A percentile compares a stretch with the other conserved stretches of the same genome.
phyloP scores from a whole-genome alignment of 768 basidiomycete species.

The Scleroderma bovista region DNA sequence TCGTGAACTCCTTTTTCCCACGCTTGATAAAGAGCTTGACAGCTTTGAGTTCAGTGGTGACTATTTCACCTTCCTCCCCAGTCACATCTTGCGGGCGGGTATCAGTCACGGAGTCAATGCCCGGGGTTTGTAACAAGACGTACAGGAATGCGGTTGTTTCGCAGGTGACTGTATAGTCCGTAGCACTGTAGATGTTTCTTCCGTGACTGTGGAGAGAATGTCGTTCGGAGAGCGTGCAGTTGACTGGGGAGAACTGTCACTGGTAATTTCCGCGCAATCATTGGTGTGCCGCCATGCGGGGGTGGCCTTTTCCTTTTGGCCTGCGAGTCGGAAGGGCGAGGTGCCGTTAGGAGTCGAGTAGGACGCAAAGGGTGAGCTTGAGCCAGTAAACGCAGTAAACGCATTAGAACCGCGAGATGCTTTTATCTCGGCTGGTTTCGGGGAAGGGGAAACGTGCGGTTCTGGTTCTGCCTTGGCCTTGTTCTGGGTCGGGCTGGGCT shows the following conservation, averaged over 20 bases:
- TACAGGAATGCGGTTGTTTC: conserved; percentile 11
- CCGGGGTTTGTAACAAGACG: conserved; percentile 1
- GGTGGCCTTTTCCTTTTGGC: conserved; percentile 9
- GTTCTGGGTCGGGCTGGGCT: conserved; percentile 1
- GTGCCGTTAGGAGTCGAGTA: conserved; percentile 20
- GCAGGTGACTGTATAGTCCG: not conserved
- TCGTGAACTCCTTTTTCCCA: conserved; percentile 44
- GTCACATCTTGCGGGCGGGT: conserved; percentile 31
- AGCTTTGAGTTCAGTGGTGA: conserved; percentile 52
- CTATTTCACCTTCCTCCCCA: conserved; percentile 62
- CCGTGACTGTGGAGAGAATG: not conserved
- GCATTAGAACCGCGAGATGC: conserved; percentile 16
- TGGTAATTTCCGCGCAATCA: conserved; percentile 4
- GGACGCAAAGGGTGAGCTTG: conserved; percentile 31
- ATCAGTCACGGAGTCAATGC: conserved; percentile 2
- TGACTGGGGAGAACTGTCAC: conserved; percentile 3
- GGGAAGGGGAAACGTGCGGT: conserved; percentile 9
- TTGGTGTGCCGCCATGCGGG: conserved; percentile 24
- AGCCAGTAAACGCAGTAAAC: conserved; percentile 37
- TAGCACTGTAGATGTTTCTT: not conserved
- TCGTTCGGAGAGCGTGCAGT: conserved; percentile 20
- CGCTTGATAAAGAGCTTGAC: conserved; percentile 47
- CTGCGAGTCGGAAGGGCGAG: conserved; percentile 19
- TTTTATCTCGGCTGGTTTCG: conserved; percentile 6
- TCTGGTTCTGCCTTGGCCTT: conserved; percentile 8